Base-by-base conservation (phyloP, 1,284 basidiomycete genomes). In the Sporisorium sorghi region DNA sequence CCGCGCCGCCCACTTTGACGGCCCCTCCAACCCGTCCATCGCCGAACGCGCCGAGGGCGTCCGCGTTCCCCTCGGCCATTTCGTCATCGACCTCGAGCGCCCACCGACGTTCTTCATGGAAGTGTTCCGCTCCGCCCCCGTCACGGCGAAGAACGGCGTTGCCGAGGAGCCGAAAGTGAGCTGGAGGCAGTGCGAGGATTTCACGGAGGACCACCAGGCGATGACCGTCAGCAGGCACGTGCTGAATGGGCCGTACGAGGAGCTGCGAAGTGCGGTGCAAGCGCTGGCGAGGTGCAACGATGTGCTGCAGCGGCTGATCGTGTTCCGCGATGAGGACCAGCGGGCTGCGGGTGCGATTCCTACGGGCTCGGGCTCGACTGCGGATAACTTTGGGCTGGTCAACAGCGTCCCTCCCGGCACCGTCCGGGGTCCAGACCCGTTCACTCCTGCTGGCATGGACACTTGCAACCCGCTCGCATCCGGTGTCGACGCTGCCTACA, bases 61-160 rank as follows among this genome's bases (percentile, higher is more conserved):
- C 9, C 55, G 62, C 10, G 73, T 66, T 1, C 62, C 72, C 5
- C 50, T 77, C 1, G 79, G 79, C 15, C 70, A 73, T 14, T 55
- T 80, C 19, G 62, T 67, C 26, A 58, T 81, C 35, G 66, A 78
- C 39, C 64, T 81, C 17, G 64, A 77, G 17, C 66, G 73, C 0
- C 74, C 78, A 21, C 80, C 80, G 2, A 75, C 71, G 1, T 81
- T 81, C 43, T 81, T 77, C 64, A 80, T 81, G 78, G 76, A 81
- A 35, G 77, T 80, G 17, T 80, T 81, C 30, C 65, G 76, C 11
- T 71, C 69, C 26, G 59, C 67, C 2, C 59, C 63, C 35, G 32
- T 53, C 30, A 67, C 63, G 28, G 32, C 42, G 30, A 71, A 71
- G 48, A 50, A 52, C 8, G 71, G 69, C 12, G 42, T 19, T 2